Conservation (phyloP, 129 eudicot genomes). For the Solidago caesia region DNA sequence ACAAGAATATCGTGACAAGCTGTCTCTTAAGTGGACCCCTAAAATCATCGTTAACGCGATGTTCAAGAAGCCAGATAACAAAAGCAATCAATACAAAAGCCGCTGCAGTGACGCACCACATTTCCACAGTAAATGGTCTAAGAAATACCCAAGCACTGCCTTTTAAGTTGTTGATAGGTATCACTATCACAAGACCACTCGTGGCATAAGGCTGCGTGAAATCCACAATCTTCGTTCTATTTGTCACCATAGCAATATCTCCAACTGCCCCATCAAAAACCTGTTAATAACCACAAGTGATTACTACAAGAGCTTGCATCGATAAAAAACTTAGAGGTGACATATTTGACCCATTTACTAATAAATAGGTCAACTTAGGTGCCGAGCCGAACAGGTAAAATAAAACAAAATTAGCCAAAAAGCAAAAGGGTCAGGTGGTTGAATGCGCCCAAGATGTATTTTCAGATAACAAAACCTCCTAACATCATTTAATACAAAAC, state of each 20-base stretch:
- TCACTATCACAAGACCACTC: slow-evolving; percentile 75
- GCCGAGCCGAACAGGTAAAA: too few relatives aligned
- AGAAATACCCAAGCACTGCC: slow-evolving; percentile 69
- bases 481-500: too few relatives aligned
- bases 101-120: slow-evolving; percentile 65
- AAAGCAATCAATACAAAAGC: slow-evolving; percentile 61
- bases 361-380: not conserved
- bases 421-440: too few relatives aligned
- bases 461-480: too few relatives aligned
- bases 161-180: slow-evolving; percentile 46
- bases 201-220: slow-evolving; percentile 77
- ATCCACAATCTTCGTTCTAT: slow-evolving; percentile 70
- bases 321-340: not conserved
- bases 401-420: too few relatives aligned
- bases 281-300: slow-evolving; percentile 33
- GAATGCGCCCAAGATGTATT: too few relatives aligned
- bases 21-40: slow-evolving; percentile 77
- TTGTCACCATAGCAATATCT: slow-evolving; percentile 75
- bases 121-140: slow-evolving; percentile 54
- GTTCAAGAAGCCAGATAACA: slow-evolving; percentile 83
- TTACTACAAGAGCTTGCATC: not conserved
- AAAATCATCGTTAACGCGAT: slow-evolving; percentile 73
- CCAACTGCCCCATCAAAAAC: slow-evolving; percentile 84
- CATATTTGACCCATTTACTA: not conserved
- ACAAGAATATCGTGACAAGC: slow-evolving; percentile 58